Evolutionary conservation across 2,329 filamentous ascomycete species (phyloP).

Genomic region (Ceratocystis diversiconidia): DNA sequence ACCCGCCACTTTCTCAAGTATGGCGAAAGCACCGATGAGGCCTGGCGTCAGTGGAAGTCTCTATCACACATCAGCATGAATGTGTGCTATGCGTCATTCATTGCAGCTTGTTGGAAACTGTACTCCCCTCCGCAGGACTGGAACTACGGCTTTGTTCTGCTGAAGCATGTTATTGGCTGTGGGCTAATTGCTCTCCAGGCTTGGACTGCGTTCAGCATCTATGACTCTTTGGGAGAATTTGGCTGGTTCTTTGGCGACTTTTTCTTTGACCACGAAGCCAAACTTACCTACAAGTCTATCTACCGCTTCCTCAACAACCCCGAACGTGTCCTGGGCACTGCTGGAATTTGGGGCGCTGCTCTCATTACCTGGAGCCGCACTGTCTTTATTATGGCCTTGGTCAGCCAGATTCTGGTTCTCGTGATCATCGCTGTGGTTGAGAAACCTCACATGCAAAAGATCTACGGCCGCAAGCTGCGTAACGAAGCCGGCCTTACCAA

Average conservation of each 20-base stretch:
- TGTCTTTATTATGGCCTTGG: conserved; percentile 72
- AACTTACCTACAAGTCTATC: conserved; percentile 90
- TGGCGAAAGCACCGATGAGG: conserved; percentile 77
- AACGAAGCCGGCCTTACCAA: conserved; percentile 82
- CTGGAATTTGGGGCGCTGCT: conserved; percentile 88
- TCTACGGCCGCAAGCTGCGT: conserved; percentile 75
- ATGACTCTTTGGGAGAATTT: conserved; percentile 91
- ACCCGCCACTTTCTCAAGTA: conserved; percentile 96
- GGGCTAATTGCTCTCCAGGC: conserved; percentile 73
- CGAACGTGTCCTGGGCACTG: conserved; percentile 81
- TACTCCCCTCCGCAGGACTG: conserved; percentile 78
- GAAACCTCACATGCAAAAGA: conserved; percentile 93
- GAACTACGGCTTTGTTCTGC: conserved; percentile 68
- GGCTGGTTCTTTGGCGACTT: conserved; percentile 99
- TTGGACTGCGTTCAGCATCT: conserved; percentile 87
- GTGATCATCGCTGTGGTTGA: conserved; percentile 87
- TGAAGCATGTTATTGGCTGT: conserved; percentile 75
- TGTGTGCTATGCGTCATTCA: conserved; percentile 77
- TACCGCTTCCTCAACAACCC: conserved; percentile 98
- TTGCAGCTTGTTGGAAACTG: conserved; percentile 92
- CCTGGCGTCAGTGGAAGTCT: conserved; percentile 96
- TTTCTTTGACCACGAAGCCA: conserved; percentile 81
- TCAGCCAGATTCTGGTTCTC: conserved; percentile 74
- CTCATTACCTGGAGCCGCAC: conserved; percentile 81
- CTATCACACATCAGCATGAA: conserved; percentile 86